Evolutionary conservation across 345 rosid species (phyloP).

Genomic region (Cardamine chenopodiifolia): DNA sequence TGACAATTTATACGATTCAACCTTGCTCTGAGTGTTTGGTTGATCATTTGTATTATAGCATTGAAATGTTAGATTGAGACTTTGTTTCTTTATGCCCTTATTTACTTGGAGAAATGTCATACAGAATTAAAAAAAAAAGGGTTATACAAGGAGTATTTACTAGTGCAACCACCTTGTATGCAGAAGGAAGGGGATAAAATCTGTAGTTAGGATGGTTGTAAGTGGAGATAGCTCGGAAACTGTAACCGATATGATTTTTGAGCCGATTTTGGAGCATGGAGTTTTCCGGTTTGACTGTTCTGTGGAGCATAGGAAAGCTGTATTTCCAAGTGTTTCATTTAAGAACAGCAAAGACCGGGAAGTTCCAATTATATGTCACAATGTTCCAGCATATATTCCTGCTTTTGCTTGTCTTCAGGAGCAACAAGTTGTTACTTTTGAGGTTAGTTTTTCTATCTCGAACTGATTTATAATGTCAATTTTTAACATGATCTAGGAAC

Average conservation of each 20-base stretch:
- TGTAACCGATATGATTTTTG: conserved; percentile 59
- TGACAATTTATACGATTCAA: neutral
- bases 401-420: conserved; percentile 46
- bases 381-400: conserved; percentile 62
- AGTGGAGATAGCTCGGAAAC: conserved; percentile 41
- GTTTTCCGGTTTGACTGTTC: conserved; percentile 82
- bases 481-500: neutral
- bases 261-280: conserved; percentile 73
- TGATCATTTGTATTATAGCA: neutral
- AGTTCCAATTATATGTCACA: conserved; percentile 43
- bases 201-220: conserved; percentile 49
- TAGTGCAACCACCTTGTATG: conserved; percentile 37
- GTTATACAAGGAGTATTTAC: conserved; percentile 22
- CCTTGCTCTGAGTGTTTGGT: neutral
- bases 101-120: conserved; percentile 29
- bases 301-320: conserved; percentile 54
- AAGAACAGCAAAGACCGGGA: conserved; percentile 57
- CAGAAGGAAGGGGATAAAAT: conserved; percentile 46
- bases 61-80: conserved; percentile 2
- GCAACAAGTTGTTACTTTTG: conserved; percentile 68
- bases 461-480: neutral
- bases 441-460: conserved; percentile 47
- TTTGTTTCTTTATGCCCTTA: conserved; percentile 9
- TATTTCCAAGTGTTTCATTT: conserved; percentile 76
- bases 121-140: conserved; percentile 22